Evolutionary conservation across 805 yeast species (phyloP).

Genomic region (Kuraishia borneana): DNA sequence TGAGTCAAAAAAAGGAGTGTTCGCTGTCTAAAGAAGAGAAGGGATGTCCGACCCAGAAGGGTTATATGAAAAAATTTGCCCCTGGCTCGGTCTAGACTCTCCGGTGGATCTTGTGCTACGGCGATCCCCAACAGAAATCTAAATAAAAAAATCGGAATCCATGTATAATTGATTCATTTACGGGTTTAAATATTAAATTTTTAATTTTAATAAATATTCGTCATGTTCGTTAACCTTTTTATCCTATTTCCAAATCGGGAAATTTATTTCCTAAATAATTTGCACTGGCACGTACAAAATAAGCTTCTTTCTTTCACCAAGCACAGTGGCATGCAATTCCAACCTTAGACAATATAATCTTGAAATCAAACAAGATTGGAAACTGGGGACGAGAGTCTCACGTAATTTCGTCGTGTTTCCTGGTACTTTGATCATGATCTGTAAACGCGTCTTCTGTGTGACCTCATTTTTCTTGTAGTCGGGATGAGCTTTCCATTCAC

Average conservation of each 20-base stretch:
- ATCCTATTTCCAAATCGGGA: neutral
- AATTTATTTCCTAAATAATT: neutral
- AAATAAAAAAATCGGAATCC: too few species aligned
- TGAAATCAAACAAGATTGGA: neutral
- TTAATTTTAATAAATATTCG: too few species aligned
- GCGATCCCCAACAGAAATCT: too few species aligned
- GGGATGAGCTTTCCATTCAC: neutral
- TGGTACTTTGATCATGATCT: neutral
- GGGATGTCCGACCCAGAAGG: too few species aligned
- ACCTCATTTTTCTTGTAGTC: neutral
- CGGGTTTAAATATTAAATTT: too few species aligned
- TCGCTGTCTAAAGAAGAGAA: neutral
- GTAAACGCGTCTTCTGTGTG: neutral
- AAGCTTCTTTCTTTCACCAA: neutral
- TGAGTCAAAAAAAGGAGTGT: neutral
- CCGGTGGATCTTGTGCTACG: too few species aligned
- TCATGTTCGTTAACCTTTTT: too few species aligned
- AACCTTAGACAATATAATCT: neutral
- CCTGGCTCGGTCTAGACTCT: too few species aligned
- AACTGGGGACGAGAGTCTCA: neutral
- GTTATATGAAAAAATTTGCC: too few species aligned
- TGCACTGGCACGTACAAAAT: neutral
- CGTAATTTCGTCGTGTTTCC: neutral
- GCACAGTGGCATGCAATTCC: neutral
- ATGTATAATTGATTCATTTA: too few species aligned